Base-by-base conservation (phyloP, 139 green algal species). In the Volvox reticuliferus region DNA sequence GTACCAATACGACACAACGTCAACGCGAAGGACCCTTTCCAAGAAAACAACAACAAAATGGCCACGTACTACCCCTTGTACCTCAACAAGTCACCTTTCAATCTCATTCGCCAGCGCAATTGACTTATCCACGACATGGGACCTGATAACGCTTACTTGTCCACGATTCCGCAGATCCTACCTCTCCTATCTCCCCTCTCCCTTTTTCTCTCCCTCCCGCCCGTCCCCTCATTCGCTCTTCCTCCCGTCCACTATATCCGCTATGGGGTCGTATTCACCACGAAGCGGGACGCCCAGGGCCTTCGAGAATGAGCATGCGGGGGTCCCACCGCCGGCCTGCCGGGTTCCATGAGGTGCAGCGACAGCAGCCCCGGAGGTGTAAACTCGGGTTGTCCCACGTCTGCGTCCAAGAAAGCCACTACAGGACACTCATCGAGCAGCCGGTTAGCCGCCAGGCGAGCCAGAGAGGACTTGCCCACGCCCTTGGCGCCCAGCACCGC, bases 341-440 rank as follows among this genome's bases (percentile, higher is more conserved):
- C 69, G 5, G 44, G 44, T 12, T 37, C 30, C 69, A 99, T 28
- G 6, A 96, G 26, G 24, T 86, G 94, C 16, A 98, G 82, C 0
- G 97, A 98, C 32, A 99, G 82, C 14, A 98, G 55, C 1, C 97
- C 97, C 0, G 97, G 95, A 2, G 96, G 92, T 0, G 95, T 98
- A 90, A 99, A 93, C 92, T 99, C 97, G 21, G 98, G 95, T 91
- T 99, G 98, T 0, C 98, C 98, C 76, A 95, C 95, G 86, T 99
- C 98, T 21, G 94, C 96, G 89, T 99, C 98, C 28, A 99, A 76
- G 78, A 95, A 98, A 0, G 92, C 95, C 22, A 99, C 96, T 2
- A 24, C 18, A 35, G 75, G 86, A 5, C 6, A 32, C 20, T 28
- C 30, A 33, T 90, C 86, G 55, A 85, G 32, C 86, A 98, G 92